These are phyloP conservation scores for Penicillium paneum DNA, from an alignment of 2,329 filamentous ascomycete species.

Conservation along the genomic window DNA sequence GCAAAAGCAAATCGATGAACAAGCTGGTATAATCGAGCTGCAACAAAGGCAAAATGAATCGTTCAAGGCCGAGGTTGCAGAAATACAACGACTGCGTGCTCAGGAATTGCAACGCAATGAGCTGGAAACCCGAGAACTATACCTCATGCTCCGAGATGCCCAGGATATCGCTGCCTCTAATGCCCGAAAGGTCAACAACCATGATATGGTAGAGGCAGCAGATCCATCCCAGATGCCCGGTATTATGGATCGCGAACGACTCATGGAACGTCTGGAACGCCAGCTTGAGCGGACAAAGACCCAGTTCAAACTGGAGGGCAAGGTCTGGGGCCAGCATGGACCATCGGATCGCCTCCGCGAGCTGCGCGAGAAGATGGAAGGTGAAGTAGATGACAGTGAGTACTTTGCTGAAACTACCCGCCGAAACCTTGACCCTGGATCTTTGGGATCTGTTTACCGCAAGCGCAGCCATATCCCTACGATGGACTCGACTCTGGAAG, in stretches of 20 bases:
- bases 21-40: constrained; percentile 83
- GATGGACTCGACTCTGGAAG: constrained; percentile 36
- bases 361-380: constrained; percentile 92
- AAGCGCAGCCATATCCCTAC: constrained; percentile 45
- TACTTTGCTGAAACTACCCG: constrained; percentile 55
- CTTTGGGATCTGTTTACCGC: constrained; percentile 69
- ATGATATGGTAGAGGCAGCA: constrained; percentile 49
- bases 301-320: constrained; percentile 93
- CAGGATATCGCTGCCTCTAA: constrained; percentile 93
- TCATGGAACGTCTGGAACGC: constrained; percentile 92
- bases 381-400: constrained; percentile 51
- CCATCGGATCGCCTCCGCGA: constrained; percentile 91
- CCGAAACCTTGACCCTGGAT: constrained; percentile 65
- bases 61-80: constrained; percentile 84
- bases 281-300: constrained; percentile 97
- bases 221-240: constrained; percentile 80
- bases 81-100: constrained; percentile 76
- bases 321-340: constrained; percentile 80
- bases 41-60: constrained; percentile 81
- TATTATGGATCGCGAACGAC: constrained; percentile 84
- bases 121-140: constrained; percentile 90
- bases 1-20: constrained; percentile 91
- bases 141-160: constrained; percentile 96
- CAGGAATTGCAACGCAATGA: constrained; percentile 94
- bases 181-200: constrained; percentile 56